Percentiles rank a stretch among this genome's conserved stretches.
Conservation (phyloP, 1,139 yeast species). For the Zygosaccharomyces sapae region DNA sequence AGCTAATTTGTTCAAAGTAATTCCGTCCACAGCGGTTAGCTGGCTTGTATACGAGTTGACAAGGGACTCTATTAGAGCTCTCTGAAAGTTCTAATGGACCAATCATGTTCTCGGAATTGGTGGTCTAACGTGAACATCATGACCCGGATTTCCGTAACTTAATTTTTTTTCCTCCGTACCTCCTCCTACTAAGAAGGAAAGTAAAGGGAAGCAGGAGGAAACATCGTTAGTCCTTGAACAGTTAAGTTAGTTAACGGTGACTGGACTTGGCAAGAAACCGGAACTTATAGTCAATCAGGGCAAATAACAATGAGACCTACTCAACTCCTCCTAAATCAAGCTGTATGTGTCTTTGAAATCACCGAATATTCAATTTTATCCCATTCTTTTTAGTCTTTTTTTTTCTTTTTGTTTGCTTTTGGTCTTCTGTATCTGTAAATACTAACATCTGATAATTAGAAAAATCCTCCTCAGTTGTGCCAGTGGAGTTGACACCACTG, state of each 20-base stretch:
- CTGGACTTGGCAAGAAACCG: background rate
- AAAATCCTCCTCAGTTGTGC: slow-evolving; percentile 41
- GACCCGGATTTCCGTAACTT: slow-evolving; percentile 1
- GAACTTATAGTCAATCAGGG: background rate
- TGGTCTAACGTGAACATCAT: background rate
- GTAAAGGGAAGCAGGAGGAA: background rate
- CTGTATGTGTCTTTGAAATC: slow-evolving; percentile 24
- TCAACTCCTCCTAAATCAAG: slow-evolving; percentile 44
- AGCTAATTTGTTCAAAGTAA: slow-evolving; percentile 85
- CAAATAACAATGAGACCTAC: slow-evolving; percentile 35
- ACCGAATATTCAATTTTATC: too few relatives aligned
- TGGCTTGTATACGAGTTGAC: slow-evolving; percentile 82
- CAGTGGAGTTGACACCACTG: slow-evolving; percentile 77
- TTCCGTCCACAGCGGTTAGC: slow-evolving; percentile 92
- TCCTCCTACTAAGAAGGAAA: background rate
- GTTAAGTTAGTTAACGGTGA: background rate
- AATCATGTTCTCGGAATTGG: slow-evolving; percentile 2
- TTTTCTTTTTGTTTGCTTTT: background rate
- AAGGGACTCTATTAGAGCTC: slow-evolving; percentile 20
- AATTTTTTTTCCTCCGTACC: background rate
- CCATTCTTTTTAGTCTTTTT: too few relatives aligned
- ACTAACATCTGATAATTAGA: slow-evolving; percentile 29
- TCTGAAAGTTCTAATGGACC: background rate
- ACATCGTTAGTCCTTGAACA: background rate
- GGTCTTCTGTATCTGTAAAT: background rate